Base-by-base conservation (phyloP, 139 green algal species). In the Medakamo hakoo region DNA sequence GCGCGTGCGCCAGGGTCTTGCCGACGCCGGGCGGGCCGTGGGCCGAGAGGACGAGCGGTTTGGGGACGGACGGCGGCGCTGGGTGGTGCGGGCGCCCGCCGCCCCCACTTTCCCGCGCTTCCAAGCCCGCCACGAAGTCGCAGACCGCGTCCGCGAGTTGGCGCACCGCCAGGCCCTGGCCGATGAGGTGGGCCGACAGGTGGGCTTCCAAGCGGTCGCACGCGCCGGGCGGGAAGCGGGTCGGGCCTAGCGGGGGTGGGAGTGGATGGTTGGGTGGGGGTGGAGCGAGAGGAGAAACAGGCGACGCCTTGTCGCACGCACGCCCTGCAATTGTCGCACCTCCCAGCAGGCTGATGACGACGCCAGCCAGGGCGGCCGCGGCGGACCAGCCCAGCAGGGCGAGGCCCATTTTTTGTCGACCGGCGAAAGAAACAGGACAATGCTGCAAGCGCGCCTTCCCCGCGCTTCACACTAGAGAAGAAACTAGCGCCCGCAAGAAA, bases 11-110 rank as follows among this genome's bases (percentile, higher is more conserved):
- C 69, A 84, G 77, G 1, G 82, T 91, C 76, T 97, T 97, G 57
- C 90, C 90, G 18, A 95, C 85, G 14, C 88, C 90, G 1, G 90
- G 90, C 3, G 86, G 83, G 0, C 90, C 90, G 65, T 97, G 90
- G 3, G 89, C 68, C 0, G 76, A 88, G 5, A 95, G 69, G 23
- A 97, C 76, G 0, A 97, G 75, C 16, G 88, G 88, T 55, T 86
- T 88, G 31, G 27, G 20, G 22, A n/a, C n/a, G n/a, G n/a, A n/a
- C n/a, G n/a, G n/a, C n/a, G 69, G 76, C 30, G 71, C 29, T 4
- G 29, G 29, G 26, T 63, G 22, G 19, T 73, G 24, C 2, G 58
- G n/a, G n/a, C n/a, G n/a, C n/a, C n/a, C n/a, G n/a, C n/a, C n/a
- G n/a, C n/a, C n/a, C n/a, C n/a, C n/a, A n/a, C n/a, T n/a, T n/a